Conservation (phyloP, 306 rosid species). For the Luffa aegyptiaca region DNA sequence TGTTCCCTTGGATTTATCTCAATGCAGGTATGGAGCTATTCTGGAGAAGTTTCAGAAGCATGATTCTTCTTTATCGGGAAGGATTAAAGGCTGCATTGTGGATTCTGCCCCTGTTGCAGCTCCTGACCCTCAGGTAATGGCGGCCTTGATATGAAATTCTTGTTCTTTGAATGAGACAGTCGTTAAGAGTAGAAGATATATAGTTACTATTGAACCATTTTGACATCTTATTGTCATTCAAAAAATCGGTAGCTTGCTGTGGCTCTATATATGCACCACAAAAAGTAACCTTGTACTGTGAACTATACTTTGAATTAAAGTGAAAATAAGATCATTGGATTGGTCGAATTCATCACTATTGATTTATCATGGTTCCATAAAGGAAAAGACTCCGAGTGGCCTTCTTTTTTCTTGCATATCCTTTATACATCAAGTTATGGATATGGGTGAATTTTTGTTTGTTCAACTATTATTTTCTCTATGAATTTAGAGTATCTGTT, state of each 20-base stretch:
- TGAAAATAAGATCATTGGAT: not conserved
- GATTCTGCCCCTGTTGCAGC: constrained; percentile 97
- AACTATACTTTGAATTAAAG: not conserved
- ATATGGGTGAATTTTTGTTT: not conserved
- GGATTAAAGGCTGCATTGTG: constrained; percentile 84
- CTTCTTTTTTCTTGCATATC: not conserved
- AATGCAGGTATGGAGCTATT: constrained; percentile 71
- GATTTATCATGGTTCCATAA: not conserved
- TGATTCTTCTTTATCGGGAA: constrained; percentile 42
- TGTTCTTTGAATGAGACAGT: not conserved
- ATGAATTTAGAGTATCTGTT: not conserved
- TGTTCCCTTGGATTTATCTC: constrained; percentile 10
- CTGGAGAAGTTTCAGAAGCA: constrained; percentile 63
- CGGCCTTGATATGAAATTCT: not conserved
- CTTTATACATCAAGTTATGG: not conserved
- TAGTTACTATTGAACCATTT: not conserved
- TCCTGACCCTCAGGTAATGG: constrained; percentile 75
- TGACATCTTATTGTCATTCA: not conserved
- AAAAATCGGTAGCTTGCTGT: not conserved
- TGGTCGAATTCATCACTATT: not conserved
- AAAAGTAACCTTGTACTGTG: not conserved
- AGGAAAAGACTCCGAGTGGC: not conserved
- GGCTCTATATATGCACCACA: not conserved
- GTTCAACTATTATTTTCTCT: not conserved
- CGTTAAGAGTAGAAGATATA: not conserved